phyloP scores from a whole-genome alignment of 495 filamentous ascomycete genomes.

The Xanthoparmelia taractica region DNA sequence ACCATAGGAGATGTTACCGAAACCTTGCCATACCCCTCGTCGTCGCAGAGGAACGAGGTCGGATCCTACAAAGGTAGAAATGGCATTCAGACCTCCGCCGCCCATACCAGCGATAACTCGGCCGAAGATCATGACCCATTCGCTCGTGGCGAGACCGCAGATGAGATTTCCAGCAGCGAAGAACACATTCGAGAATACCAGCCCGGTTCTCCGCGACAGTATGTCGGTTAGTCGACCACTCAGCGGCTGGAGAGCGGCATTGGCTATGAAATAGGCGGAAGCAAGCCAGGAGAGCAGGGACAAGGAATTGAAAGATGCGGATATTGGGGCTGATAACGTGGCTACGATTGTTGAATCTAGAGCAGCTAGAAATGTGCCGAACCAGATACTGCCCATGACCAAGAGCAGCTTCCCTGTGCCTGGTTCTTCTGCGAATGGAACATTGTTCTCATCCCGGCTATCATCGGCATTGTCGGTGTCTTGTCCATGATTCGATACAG shows the following conservation, averaged over 20 bases:
- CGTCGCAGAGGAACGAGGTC: slow-evolving; percentile 78
- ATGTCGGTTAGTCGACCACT: slow-evolving; percentile 85
- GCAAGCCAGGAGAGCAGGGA: slow-evolving; percentile 87
- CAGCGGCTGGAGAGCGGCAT: slow-evolving; percentile 79
- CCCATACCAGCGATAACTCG: slow-evolving; percentile 78
- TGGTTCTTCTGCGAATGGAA: slow-evolving; percentile 33
- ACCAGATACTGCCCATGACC: slow-evolving; percentile 49
- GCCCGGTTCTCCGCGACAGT: slow-evolving; percentile 66
- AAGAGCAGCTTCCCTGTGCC: slow-evolving; percentile 39
- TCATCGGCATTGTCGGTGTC: slow-evolving; percentile 10
- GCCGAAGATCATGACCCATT: slow-evolving; percentile 68
- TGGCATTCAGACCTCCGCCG: slow-evolving; percentile 74
- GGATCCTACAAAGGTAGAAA: slow-evolving; percentile 71
- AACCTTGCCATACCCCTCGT: slow-evolving; percentile 76
- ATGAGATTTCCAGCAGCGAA: slow-evolving; percentile 79
- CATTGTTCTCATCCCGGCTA: slow-evolving; percentile 22
- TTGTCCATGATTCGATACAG: neutral
- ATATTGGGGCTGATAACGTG: slow-evolving; percentile 78
- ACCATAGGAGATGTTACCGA: slow-evolving; percentile 73
- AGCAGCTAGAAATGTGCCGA: slow-evolving; percentile 79
- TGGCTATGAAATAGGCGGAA: slow-evolving; percentile 81
- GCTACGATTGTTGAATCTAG: slow-evolving; percentile 77
- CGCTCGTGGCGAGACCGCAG: slow-evolving; percentile 67
- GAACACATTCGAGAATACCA: slow-evolving; percentile 71
- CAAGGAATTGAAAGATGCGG: slow-evolving; percentile 74